Percentiles rank a stretch among this genome's conserved stretches.
phyloP scores from a whole-genome alignment of 306 rosid species.

The Castanea crenata region DNA sequence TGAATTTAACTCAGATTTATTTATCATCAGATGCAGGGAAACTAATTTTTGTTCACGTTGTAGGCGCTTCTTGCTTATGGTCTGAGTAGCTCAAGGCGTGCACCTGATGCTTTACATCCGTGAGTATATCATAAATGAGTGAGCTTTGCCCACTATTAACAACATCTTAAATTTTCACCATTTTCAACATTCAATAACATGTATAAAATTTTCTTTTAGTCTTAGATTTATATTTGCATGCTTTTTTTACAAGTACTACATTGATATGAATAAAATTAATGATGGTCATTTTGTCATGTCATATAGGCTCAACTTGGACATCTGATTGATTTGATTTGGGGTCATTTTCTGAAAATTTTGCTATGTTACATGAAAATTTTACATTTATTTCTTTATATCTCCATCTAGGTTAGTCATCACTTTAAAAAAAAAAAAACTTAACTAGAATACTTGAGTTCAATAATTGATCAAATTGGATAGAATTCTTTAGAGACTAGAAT shows the following conservation, averaged over 20 bases:
- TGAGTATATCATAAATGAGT: conserved; percentile 43
- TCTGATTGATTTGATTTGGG: too few relatives aligned
- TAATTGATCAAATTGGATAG: not conserved
- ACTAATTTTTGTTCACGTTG: conserved; percentile 42
- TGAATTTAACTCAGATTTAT: conserved; percentile 1
- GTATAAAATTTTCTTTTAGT: not conserved
- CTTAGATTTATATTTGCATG: not conserved
- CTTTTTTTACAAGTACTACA: not conserved
- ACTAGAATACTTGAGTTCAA: not conserved
- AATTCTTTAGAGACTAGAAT: not conserved
- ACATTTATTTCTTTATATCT: not conserved
- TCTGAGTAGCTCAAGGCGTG: conserved; percentile 94
- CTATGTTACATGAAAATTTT: not conserved
- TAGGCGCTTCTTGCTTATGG: conserved; percentile 98
- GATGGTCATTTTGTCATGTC: not conserved
- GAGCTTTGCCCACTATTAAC: not conserved
- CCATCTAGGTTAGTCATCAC: too few relatives aligned
- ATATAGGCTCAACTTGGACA: too few relatives aligned
- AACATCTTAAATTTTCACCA: not conserved
- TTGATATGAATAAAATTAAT: not conserved
- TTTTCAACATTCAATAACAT: not conserved
- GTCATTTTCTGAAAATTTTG: not conserved
- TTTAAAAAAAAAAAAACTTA: not conserved
- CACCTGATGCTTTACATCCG: conserved; percentile 99
- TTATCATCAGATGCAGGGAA: conserved; percentile 23